Conservation (phyloP, 2,329 filamentous ascomycete genomes). For the Ilyonectria sp. region DNA sequence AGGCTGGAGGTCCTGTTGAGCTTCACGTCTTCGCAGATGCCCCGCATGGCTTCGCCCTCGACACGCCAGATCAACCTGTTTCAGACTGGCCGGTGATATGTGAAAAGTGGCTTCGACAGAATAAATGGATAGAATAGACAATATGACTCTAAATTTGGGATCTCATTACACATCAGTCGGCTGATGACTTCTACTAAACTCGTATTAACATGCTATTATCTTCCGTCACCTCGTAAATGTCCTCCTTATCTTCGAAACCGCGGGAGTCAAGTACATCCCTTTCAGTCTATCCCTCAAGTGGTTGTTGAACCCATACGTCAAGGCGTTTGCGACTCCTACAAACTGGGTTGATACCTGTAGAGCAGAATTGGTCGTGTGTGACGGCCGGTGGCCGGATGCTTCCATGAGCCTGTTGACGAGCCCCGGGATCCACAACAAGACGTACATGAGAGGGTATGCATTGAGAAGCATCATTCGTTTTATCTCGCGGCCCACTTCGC, state of each 20-base stretch:
- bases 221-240: neutral
- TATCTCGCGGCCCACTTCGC: slow-evolving; percentile 40
- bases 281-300: slow-evolving; percentile 42
- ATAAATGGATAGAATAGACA: slow-evolving; percentile 25
- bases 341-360: slow-evolving; percentile 43
- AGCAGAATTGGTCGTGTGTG: slow-evolving; percentile 31
- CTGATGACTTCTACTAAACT: too few relatives aligned
- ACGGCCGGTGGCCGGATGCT: slow-evolving; percentile 30
- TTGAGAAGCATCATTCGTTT: slow-evolving; percentile 46
- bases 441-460: slow-evolving; percentile 45
- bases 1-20: slow-evolving; percentile 33
- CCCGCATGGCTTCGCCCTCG: slow-evolving; percentile 41
- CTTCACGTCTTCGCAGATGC: slow-evolving; percentile 43
- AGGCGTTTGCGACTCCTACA: slow-evolving; percentile 41
- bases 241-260: slow-evolving; percentile 26
- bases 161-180: too few relatives aligned
- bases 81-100: slow-evolving; percentile 42
- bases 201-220: too few relatives aligned
- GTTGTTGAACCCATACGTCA: slow-evolving; percentile 45
- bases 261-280: slow-evolving; percentile 36
- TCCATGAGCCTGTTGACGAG: slow-evolving; percentile 43
- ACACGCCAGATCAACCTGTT: slow-evolving; percentile 36
- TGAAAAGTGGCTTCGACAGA: slow-evolving; percentile 39
- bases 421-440: slow-evolving; percentile 43
- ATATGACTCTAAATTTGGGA: too few relatives aligned